Evolutionary conservation across 2,329 filamentous ascomycete genomes (phyloP).

Genomic region (Fusarium burgessii): DNA sequence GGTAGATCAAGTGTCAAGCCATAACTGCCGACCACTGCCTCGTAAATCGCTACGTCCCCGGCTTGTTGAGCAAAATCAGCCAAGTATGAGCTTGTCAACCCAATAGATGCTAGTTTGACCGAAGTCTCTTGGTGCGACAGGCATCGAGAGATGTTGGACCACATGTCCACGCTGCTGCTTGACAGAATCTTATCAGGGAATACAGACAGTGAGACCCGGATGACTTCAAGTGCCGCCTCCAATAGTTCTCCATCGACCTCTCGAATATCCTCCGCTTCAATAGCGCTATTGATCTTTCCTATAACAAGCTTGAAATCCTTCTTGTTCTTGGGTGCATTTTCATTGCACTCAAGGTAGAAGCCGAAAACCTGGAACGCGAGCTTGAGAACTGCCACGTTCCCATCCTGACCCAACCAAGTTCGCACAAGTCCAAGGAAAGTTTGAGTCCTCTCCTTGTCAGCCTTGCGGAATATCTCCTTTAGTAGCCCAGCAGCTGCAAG

Average conservation of each 20-base stretch:
- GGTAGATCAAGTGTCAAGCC: conserved; percentile 76
- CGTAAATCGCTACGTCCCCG: conserved; percentile 58
- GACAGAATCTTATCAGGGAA: conserved; percentile 74
- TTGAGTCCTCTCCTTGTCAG: conserved; percentile 77
- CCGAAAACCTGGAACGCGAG: conserved; percentile 84
- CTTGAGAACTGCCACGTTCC: conserved; percentile 76
- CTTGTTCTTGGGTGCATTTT: conserved; percentile 68
- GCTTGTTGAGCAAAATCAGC: conserved; percentile 78
- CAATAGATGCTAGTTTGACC: conserved; percentile 82
- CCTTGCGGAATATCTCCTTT: conserved; percentile 82
- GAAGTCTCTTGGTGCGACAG: conserved; percentile 78
- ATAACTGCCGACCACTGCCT: conserved; percentile 76
- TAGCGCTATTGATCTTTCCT: conserved; percentile 63
- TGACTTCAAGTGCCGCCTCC: conserved; percentile 77
- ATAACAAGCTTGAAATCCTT: conserved; percentile 76
- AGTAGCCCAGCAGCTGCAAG: conserved; percentile 84
- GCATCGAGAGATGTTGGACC: conserved; percentile 75
- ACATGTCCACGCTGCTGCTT: conserved; percentile 71
- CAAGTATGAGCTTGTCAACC: conserved; percentile 81
- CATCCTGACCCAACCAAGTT: conserved; percentile 80
- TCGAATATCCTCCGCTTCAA: conserved; percentile 65
- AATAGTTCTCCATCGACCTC: conserved; percentile 77
- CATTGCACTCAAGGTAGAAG: conserved; percentile 81
- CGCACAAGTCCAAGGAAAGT: conserved; percentile 78
- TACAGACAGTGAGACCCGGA: conserved; percentile 74